Evolutionary conservation across 2,329 filamentous ascomycete genomes (phyloP).

Genomic region (Colletotrichum truncatum): DNA sequence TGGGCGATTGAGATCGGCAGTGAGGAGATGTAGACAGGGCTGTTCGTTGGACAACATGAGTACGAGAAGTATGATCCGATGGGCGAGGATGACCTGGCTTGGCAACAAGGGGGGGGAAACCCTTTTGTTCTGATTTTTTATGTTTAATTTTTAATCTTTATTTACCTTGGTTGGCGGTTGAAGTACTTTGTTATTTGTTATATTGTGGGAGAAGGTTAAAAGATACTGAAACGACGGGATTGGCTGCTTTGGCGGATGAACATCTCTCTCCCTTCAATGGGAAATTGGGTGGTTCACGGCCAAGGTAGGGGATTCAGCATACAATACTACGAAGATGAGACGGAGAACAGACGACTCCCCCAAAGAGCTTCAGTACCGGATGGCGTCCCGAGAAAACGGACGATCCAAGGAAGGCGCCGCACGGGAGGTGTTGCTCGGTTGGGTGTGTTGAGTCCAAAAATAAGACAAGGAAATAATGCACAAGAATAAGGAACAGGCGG

Average conservation of each 20-base stretch:
- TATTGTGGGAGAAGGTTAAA: background rate
- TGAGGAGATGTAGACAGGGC: constrained; percentile 9
- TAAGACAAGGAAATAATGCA: background rate
- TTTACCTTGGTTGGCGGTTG: too few species aligned
- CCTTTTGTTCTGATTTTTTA: background rate
- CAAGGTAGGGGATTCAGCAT: background rate
- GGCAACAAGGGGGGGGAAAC: background rate
- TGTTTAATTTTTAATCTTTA: too few species aligned
- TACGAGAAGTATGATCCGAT: background rate
- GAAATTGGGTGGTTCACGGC: background rate
- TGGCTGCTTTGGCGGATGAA: background rate
- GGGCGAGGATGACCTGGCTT: background rate
- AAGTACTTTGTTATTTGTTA: too few species aligned
- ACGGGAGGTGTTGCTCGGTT: background rate
- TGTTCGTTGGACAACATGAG: background rate
- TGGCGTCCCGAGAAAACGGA: background rate
- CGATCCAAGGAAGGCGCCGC: background rate
- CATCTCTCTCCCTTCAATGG: background rate
- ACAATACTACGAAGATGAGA: background rate
- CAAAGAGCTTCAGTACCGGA: background rate
- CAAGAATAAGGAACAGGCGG: constrained; percentile 5
- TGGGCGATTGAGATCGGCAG: constrained; percentile 10
- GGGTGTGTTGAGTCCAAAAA: background rate
- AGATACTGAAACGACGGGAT: background rate
- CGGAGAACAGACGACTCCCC: constrained; percentile 7